These are phyloP conservation scores for Micractinium conductrix DNA, from an alignment of 139 green algal genomes.

Conservation along the genomic window DNA sequence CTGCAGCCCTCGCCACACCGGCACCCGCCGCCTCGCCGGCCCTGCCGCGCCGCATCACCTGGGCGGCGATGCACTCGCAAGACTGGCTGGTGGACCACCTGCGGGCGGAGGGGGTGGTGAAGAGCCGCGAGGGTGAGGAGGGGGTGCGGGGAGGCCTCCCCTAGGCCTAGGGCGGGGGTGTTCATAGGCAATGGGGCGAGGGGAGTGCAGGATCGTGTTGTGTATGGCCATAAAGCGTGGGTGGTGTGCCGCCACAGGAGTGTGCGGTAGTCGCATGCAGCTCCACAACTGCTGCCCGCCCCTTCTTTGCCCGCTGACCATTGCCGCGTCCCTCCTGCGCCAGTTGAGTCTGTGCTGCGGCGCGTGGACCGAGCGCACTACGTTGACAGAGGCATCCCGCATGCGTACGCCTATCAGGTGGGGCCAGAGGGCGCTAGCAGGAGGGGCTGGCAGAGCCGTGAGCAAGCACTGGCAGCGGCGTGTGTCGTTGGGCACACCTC, in stretches of 20 bases:
- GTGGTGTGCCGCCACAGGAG: too few relatives aligned
- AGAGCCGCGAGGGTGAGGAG: neutral
- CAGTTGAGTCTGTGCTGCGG: conserved; percentile 21
- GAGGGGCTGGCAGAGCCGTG: neutral
- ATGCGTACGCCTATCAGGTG: conserved; percentile 12
- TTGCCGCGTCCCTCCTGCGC: neutral
- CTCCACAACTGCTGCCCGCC: neutral
- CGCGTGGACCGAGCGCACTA: conserved; percentile 9
- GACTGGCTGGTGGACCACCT: conserved; percentile 25
- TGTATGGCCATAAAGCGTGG: neutral
- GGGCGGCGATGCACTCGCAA: conserved; percentile 17
- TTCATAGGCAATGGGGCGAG: neutral
- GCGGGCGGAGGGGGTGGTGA: conserved; percentile 5
- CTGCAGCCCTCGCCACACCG: too few relatives aligned
- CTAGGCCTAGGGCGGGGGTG: too few relatives aligned
- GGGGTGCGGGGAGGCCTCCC: neutral
- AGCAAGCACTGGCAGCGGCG: neutral
- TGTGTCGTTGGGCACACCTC: too few relatives aligned
- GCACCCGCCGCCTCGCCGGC: too few relatives aligned
- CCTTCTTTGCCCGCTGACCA: neutral
- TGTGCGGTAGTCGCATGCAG: neutral
- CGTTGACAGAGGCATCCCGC: conserved; percentile 5
- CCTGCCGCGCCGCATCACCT: neutral
- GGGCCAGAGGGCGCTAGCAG: neutral
- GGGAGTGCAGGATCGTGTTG: neutral